Percentiles rank a stretch among this genome's conserved stretches.
These are phyloP conservation scores for Thraustochytrium sp. DNA, from an alignment of 352 stramenopile genomes.

Conservation along the genomic window DNA sequence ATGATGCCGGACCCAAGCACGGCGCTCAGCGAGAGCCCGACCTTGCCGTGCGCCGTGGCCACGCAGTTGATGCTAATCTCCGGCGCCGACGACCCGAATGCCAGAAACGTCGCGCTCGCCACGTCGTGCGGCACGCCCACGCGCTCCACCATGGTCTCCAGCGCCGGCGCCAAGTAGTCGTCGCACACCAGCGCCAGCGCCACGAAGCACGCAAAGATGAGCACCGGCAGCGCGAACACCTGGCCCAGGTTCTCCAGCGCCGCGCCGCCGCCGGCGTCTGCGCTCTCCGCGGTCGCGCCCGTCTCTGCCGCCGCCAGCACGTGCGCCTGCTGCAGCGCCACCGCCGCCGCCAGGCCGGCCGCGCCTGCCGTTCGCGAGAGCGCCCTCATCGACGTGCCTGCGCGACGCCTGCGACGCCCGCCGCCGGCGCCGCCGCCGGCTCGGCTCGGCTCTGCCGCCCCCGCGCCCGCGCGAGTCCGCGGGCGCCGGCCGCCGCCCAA, in stretches of 20 bases:
- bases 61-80: slow-evolving; percentile 76
- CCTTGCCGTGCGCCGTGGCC: slow-evolving; percentile 59
- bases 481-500: no score
- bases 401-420: no score
- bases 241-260: background rate
- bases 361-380: background rate
- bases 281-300: background rate
- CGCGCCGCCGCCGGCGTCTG: no score
- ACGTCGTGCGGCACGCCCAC: slow-evolving; percentile 65
- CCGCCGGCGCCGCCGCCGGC: no score
- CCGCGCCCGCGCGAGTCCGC: no score
- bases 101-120: slow-evolving; percentile 72
- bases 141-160: slow-evolving; percentile 67
- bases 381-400: background rate
- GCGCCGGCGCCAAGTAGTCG: slow-evolving; percentile 72
- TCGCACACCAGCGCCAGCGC: slow-evolving; percentile 76
- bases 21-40: slow-evolving; percentile 62
- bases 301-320: background rate
- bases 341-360: no score
- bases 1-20: slow-evolving; percentile 79
- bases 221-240: slow-evolving; percentile 48
- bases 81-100: slow-evolving; percentile 66
- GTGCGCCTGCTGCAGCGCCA: background rate
- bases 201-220: slow-evolving; percentile 69
- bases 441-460: no score